A percentile compares a stretch with the other conserved stretches of the same genome.
Evolutionary conservation across 139 green algal genomes (phyloP).

Genomic region (Chlamydomonas incerta): DNA sequence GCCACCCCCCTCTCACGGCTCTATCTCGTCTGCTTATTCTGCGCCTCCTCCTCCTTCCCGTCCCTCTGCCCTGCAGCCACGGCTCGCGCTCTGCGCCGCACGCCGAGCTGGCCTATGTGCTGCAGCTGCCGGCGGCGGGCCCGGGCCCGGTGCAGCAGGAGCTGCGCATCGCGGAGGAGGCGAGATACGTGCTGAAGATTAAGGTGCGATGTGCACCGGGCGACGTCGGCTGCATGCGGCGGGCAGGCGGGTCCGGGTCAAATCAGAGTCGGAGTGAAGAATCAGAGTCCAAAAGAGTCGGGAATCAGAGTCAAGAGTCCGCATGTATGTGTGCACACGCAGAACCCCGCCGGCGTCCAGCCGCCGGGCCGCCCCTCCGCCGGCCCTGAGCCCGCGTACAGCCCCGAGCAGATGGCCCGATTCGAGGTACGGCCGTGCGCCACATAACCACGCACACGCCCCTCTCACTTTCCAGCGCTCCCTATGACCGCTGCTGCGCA

Average conservation of each 20-base stretch:
- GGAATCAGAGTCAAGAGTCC: too few species aligned
- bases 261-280: too few species aligned
- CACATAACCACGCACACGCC: too few species aligned
- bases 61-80: background rate
- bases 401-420: background rate
- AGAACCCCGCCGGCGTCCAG: background rate
- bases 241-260: background rate
- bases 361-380: conserved; percentile 4
- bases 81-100: background rate
- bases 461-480: too few species aligned
- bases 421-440: background rate
- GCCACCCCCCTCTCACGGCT: too few species aligned
- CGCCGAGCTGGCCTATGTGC: conserved; percentile 57
- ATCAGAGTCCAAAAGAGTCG: too few species aligned
- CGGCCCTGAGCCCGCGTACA: conserved; percentile 22
- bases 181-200: conserved; percentile 22
- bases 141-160: conserved; percentile 37
- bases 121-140: background rate
- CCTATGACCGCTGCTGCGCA: too few species aligned
- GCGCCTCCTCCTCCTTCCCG: background rate
- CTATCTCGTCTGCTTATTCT: too few species aligned
- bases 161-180: conserved; percentile 11
- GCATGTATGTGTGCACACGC: too few species aligned
- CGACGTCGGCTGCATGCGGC: background rate
- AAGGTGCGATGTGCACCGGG: too few species aligned